Conservation (phyloP, 176 grass and related monocot species). For the Stipa capillata region DNA sequence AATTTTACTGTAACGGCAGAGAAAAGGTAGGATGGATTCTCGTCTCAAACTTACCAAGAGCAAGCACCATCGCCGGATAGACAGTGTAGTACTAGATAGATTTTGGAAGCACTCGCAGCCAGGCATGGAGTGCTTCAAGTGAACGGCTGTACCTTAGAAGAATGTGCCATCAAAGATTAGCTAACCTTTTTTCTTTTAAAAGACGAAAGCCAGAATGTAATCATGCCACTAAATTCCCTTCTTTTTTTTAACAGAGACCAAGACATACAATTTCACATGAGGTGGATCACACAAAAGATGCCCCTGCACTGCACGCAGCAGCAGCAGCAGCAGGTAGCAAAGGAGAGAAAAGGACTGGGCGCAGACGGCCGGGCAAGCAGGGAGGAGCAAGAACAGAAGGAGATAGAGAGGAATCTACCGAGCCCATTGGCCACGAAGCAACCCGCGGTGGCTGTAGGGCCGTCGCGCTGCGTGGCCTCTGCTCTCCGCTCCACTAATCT, state of each 20-base stretch:
- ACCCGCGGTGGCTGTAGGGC: constrained; percentile 12
- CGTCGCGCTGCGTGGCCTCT: constrained; percentile 17
- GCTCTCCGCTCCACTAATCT: constrained; percentile 32
- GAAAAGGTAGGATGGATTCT: neutral
- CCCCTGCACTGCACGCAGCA: neutral
- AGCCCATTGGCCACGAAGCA: constrained; percentile 49
- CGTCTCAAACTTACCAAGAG: constrained; percentile 15
- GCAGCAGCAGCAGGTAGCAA: neutral
- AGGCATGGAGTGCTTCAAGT: neutral
- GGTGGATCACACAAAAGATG: constrained; percentile 2
- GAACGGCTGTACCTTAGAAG: constrained; percentile 6
- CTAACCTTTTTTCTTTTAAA: neutral
- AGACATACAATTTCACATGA: constrained; percentile 6
- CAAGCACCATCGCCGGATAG: constrained; percentile 12
- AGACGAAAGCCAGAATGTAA: constrained; percentile 1
- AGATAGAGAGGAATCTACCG: constrained; percentile 64
- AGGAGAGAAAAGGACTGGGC: neutral
- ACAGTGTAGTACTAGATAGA: neutral
- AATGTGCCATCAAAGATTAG: neutral
- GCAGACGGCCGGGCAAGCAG: neutral
- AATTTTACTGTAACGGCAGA: constrained; percentile 1
- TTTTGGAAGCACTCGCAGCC: neutral
- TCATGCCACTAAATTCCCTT: neutral
- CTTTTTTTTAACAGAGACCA: neutral
- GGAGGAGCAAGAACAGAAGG: neutral